Percentiles rank a stretch among this genome's conserved stretches.
These are phyloP conservation scores for Graphilbum fragrans DNA, from an alignment of 2,329 filamentous ascomycete genomes.

Conservation along the genomic window DNA sequence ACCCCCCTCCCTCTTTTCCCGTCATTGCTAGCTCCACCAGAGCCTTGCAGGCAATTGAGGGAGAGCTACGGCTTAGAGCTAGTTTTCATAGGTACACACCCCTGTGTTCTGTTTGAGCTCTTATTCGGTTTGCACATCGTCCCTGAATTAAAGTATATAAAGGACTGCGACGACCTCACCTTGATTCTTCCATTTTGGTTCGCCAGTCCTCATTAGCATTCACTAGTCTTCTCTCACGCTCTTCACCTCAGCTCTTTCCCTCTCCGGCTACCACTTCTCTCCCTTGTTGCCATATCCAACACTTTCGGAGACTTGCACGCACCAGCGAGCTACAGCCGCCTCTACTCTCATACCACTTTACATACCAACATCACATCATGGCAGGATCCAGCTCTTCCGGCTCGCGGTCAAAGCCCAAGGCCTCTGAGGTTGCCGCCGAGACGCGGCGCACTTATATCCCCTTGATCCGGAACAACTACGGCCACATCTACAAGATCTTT, in stretches of 20 bases:
- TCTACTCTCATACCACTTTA: background rate
- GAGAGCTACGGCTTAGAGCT: too few relatives aligned
- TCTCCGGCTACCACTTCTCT: background rate
- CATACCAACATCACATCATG: conserved; percentile 24
- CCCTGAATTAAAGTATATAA: background rate
- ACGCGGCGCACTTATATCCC: conserved; percentile 62
- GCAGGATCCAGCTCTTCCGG: conserved; percentile 20
- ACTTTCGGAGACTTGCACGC: too few relatives aligned
- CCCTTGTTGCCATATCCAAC: too few relatives aligned
- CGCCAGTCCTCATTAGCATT: too few relatives aligned
- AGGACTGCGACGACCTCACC: too few relatives aligned
- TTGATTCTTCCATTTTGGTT: too few relatives aligned
- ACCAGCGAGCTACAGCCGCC: background rate
- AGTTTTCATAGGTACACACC: too few relatives aligned
- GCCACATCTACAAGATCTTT: conserved; percentile 38
- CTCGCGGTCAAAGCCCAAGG: conserved; percentile 39
- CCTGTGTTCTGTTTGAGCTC: background rate
- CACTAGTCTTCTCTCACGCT: too few relatives aligned
- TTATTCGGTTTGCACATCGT: background rate
- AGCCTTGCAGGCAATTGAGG: too few relatives aligned
- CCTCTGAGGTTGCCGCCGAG: conserved; percentile 59
- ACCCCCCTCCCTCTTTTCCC: too few relatives aligned
- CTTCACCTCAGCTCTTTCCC: background rate
- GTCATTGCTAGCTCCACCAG: too few relatives aligned
- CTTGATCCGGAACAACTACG: conserved; percentile 44